A percentile compares a stretch with the other conserved stretches of the same genome.
These are phyloP conservation scores for Exophiala calicioides DNA, from an alignment of 2,329 filamentous ascomycete species.

Conservation along the genomic window DNA sequence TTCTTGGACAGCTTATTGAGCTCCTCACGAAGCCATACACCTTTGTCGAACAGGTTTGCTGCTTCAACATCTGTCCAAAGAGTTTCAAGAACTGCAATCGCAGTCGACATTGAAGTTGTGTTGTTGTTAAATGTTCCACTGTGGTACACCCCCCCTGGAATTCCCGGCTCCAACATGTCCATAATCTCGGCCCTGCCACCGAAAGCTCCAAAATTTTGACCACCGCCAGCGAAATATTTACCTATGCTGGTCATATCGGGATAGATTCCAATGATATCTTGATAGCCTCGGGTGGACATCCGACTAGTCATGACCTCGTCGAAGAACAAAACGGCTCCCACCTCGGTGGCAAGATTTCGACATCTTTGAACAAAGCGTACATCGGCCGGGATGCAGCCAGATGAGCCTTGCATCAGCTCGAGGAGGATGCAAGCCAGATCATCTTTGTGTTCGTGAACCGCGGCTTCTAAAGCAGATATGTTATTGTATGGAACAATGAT, in stretches of 20 bases:
- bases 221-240: slow-evolving; percentile 68
- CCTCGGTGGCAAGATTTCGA: background rate
- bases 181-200: slow-evolving; percentile 62
- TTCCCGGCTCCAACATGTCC: slow-evolving; percentile 31
- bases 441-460: background rate
- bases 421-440: slow-evolving; percentile 5
- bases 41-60: background rate
- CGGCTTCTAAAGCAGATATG: background rate
- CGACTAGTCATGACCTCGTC: slow-evolving; percentile 44
- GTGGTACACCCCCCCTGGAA: slow-evolving; percentile 1
- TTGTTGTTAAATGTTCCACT: slow-evolving; percentile 13
- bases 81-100: slow-evolving; percentile 1
- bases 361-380: background rate
- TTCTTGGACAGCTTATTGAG: background rate
- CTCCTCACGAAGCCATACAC: slow-evolving; percentile 2
- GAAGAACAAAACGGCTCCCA: slow-evolving; percentile 4
- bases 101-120: slow-evolving; percentile 8
- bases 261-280: slow-evolving; percentile 39
- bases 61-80: slow-evolving; percentile 1
- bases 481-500: slow-evolving; percentile 4
- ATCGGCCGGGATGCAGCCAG: slow-evolving; percentile 1
- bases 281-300: slow-evolving; percentile 54
- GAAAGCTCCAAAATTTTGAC: slow-evolving; percentile 67
- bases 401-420: slow-evolving; percentile 6
- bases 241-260: slow-evolving; percentile 66